phyloP scores from a whole-genome alignment of 2,329 filamentous ascomycete genomes.

The Aspergillus sclerotialis region DNA sequence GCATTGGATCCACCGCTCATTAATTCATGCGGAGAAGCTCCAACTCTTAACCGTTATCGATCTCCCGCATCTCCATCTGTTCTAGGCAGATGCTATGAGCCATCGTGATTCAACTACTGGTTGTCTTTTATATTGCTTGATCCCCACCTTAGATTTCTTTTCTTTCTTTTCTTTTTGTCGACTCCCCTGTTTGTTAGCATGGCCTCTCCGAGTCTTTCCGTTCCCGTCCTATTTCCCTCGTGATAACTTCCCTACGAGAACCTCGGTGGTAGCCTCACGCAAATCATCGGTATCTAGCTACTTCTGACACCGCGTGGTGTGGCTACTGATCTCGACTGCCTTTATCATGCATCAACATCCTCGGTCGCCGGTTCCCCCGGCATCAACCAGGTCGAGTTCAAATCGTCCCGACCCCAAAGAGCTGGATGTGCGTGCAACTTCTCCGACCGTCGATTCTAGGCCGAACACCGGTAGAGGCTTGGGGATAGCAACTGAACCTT shows the following conservation, averaged over 20 bases:
- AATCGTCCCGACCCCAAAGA: conserved; percentile 68
- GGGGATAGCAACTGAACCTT: conserved; percentile 43
- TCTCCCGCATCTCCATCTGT: conserved; percentile 21
- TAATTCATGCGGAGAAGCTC: conserved; percentile 35
- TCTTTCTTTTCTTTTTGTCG: conserved; percentile 3
- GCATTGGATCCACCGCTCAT: conserved; percentile 15
- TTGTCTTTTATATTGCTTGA: conserved; percentile 11
- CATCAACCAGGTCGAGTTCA: conserved; percentile 66
- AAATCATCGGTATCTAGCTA: conserved; percentile 1
- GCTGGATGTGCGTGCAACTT: conserved; percentile 47
- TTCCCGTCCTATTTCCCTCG: conserved; percentile 26
- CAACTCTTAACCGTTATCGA: conserved; percentile 22
- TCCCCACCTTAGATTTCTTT: conserved; percentile 6
- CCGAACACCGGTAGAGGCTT: conserved; percentile 44
- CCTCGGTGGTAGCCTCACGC: conserved; percentile 1
- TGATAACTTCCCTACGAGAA: conserved; percentile 19
- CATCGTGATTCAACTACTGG: conserved; percentile 9
- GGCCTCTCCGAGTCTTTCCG: conserved; percentile 25
- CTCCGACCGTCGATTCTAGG: conserved; percentile 47
- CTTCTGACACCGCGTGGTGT: conserved; percentile 2
- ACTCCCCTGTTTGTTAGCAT: conserved; percentile 30
- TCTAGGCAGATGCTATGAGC: conserved; percentile 18
- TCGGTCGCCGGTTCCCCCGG: conserved; percentile 64
- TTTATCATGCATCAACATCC: conserved; percentile 81
- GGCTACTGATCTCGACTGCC: conserved; percentile 1